Conservation (phyloP, 106 monocot genomes). For the Agapanthus africanus region DNA sequence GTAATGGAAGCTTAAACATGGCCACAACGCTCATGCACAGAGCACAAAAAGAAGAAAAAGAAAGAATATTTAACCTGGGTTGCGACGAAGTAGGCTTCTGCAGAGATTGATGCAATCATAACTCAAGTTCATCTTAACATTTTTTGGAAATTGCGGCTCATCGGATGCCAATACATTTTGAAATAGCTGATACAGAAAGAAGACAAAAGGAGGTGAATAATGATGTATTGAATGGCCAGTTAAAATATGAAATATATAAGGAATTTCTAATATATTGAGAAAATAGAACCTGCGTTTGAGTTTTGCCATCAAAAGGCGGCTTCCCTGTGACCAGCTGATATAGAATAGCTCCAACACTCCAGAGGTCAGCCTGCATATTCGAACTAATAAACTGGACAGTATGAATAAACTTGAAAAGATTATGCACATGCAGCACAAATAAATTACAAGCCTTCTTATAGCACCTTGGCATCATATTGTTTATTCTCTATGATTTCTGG, state of each 20-base stretch:
- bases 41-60: neutral
- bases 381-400: neutral
- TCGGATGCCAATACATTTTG: constrained; percentile 27
- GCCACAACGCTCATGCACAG: neutral
- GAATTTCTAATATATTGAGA: neutral
- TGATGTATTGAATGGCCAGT: neutral
- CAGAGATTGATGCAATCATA: constrained; percentile 31
- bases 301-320: constrained; percentile 33
- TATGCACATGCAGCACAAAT: neutral
- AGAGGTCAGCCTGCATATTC: constrained; percentile 31
- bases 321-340: constrained; percentile 40
- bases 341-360: constrained; percentile 42
- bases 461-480: constrained; percentile 37
- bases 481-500: constrained; percentile 31
- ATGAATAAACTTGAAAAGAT: neutral
- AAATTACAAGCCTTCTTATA: neutral
- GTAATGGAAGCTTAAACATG: no score
- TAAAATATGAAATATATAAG: neutral
- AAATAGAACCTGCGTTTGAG: constrained; percentile 17
- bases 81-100: constrained; percentile 26
- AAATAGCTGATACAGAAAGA: constrained; percentile 19
- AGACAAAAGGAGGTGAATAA: neutral
- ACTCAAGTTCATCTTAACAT: constrained; percentile 7
- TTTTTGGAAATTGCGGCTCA: constrained; percentile 21
- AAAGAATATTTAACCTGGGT: constrained; percentile 23